Percentiles rank a stretch among this genome's conserved stretches.
phyloP scores from a whole-genome alignment of 495 filamentous ascomycete genomes.

The Penicillium atrosanguineum region DNA sequence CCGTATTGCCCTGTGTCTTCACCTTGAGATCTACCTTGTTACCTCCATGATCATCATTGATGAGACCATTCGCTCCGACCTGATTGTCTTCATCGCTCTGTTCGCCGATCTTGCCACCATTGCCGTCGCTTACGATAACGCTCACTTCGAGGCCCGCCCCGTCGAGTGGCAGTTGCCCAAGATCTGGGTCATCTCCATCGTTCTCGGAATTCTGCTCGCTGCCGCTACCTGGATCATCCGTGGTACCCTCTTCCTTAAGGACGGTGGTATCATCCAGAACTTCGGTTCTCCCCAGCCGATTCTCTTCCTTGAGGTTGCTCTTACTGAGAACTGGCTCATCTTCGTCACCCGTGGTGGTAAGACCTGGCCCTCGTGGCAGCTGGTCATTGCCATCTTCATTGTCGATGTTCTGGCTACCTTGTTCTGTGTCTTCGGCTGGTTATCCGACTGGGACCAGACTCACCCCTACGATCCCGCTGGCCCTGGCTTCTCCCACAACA shows the following conservation, averaged over 20 bases:
- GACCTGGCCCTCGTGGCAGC: conserved; percentile 71
- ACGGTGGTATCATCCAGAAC: conserved; percentile 73
- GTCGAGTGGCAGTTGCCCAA: conserved; percentile 78
- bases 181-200: conserved; percentile 72
- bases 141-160: conserved; percentile 66
- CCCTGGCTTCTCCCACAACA: conserved; percentile 51
- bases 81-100: conserved; percentile 74
- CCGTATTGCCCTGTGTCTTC: conserved; percentile 74
- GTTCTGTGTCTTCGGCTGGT: conserved; percentile 73
- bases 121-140: conserved; percentile 75
- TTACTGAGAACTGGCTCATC: conserved; percentile 79
- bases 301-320: conserved; percentile 70
- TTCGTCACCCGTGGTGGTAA: conserved; percentile 73
- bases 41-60: conserved; percentile 76
- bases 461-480: conserved; percentile 41
- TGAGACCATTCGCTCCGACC: conserved; percentile 62
- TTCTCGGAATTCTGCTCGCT: conserved; percentile 65
- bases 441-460: conserved; percentile 46
- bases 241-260: conserved; percentile 60
- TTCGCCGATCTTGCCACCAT: conserved; percentile 78
- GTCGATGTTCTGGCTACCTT: conserved; percentile 69
- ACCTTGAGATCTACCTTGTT: conserved; percentile 75
- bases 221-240: conserved; percentile 69
- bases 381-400: conserved; percentile 67
- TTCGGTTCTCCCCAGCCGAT: conserved; percentile 69